Percentiles rank a stretch among this genome's conserved stretches.
Evolutionary conservation across 129 eudicot genomes (phyloP).

Genomic region (Arctium minus): DNA sequence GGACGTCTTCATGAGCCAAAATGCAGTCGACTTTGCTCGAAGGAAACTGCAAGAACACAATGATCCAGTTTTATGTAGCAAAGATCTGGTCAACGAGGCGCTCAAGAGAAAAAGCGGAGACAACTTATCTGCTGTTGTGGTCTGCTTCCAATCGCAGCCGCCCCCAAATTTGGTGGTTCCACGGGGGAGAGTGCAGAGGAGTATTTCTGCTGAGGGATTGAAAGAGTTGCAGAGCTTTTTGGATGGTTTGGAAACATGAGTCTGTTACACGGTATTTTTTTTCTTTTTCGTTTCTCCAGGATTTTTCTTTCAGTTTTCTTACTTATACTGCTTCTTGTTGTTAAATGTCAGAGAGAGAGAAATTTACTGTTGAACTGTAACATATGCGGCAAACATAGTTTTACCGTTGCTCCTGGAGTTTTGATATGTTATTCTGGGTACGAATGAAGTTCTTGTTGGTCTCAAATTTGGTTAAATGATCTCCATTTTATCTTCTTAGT

Average conservation of each 20-base stretch:
- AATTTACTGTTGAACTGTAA: conserved; percentile 51
- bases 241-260: conserved; percentile 55
- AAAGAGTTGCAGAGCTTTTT: conserved; percentile 89
- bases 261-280: conserved; percentile 12
- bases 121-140: conserved; percentile 79
- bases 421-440: not conserved
- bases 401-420: conserved; percentile 11
- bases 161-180: conserved; percentile 78
- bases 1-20: conserved; percentile 96
- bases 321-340: conserved; percentile 10
- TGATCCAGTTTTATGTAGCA: conserved; percentile 71
- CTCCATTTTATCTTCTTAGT: too few relatives aligned
- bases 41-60: conserved; percentile 88
- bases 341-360: conserved; percentile 43
- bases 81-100: conserved; percentile 83
- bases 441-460: not conserved
- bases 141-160: conserved; percentile 71
- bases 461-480: not conserved
- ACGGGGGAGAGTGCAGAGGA: conserved; percentile 78
- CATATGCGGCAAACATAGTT: conserved; percentile 60
- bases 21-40: conserved; percentile 93
- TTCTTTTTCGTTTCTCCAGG: not conserved
- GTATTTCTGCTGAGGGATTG: conserved; percentile 93
- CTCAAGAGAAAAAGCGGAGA: conserved; percentile 87
- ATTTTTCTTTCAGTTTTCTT: conserved; percentile 5